These are phyloP conservation scores for Trametes cinnabarina DNA, from an alignment of 768 basidiomycete species.

Conservation along the genomic window DNA sequence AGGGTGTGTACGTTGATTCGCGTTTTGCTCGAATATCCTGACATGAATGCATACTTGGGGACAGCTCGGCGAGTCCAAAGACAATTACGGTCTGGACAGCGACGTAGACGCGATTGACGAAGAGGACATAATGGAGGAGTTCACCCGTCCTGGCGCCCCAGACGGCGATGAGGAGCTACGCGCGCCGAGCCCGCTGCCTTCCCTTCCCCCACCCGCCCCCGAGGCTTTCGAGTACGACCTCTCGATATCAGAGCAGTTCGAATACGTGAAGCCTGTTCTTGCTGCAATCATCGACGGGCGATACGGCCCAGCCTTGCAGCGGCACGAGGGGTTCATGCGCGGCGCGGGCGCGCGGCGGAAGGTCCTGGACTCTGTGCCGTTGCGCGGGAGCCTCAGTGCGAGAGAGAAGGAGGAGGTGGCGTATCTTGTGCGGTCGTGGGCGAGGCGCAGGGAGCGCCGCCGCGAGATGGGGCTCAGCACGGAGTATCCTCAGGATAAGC, in stretches of 20 bases:
- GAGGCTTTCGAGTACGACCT: slow-evolving; percentile 45
- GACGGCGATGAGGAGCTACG: slow-evolving; percentile 34
- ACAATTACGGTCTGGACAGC: slow-evolving; percentile 38
- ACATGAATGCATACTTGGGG: not conserved
- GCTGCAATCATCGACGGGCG: slow-evolving; percentile 52
- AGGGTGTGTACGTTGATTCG: slow-evolving; percentile 36
- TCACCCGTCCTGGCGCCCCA: slow-evolving; percentile 5
- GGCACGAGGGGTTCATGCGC: slow-evolving; percentile 55
- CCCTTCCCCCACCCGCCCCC: slow-evolving; percentile 39
- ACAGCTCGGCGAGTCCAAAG: slow-evolving; percentile 58
- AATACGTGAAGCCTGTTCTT: slow-evolving; percentile 63
- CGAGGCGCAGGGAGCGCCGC: slow-evolving; percentile 24
- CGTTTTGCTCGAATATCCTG: not conserved
- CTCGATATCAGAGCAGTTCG: slow-evolving; percentile 56
- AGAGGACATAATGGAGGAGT: not conserved
- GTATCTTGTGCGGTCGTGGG: slow-evolving; percentile 32
- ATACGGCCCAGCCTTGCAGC: slow-evolving; percentile 51
- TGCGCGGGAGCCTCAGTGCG: slow-evolving; percentile 38
- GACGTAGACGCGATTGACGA: slow-evolving; percentile 28
- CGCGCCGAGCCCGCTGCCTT: slow-evolving; percentile 37
- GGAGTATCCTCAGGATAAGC: slow-evolving; percentile 4
- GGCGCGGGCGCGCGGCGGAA: slow-evolving; percentile 50
- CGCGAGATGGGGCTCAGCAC: slow-evolving; percentile 20
- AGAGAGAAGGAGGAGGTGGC: slow-evolving; percentile 40
- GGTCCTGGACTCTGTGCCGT: slow-evolving; percentile 34